Evolutionary conservation across 1,284 basidiomycete genomes (phyloP), one percentile per base, ranked within the genome.

Genomic region (Melampsora occidentalis): DNA sequence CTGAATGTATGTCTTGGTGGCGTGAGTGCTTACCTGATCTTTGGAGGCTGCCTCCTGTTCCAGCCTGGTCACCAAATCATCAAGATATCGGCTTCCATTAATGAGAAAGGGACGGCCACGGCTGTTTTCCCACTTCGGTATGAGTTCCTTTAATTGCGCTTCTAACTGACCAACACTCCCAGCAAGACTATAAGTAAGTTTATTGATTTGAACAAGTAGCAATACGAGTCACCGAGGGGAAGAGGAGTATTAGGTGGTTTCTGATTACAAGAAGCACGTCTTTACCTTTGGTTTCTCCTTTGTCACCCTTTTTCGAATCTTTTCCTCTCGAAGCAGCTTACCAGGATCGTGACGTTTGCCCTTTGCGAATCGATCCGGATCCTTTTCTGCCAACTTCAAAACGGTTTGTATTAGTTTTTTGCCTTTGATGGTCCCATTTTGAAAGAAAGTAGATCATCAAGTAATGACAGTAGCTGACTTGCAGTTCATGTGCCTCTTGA

Each of bases 261-360:
- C 28, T n/a, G 53, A 57, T 57, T 28, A 31, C n/a, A 5, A 33
- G 82, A 20, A 62, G 33, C 22, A 31, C n/a, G 48, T 22, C 20
- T 90, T 78, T 81, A 96, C 94, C 82, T 91, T 89, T 31, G 96
- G 96, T 83, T 97, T 98, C 84, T 97, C 90, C 82, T 93, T 91
- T 78, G 88, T 88, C n/a, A 99, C 93, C 14, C 95, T 86, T 84
- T 97, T 99, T 71, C 96, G 87, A 90, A 97, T 94, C 87, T 97
- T 97, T 85, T 98, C 96, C 84, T 99, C 96, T 65, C 93, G 87
- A 65, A 99, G 84, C 65, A 99, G 83, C 28, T 83, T 79, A 10
- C 83, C 83, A 1, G 84, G 81, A 75, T 83, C 80, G 75, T 64
- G 62, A 25, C 65, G 18, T 49, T 75, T 67, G 7, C 72, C 72